A percentile compares a stretch with the other conserved stretches of the same genome.
Evolutionary conservation across 179 eudicot genomes (phyloP).

Genomic region (Gypsophila paniculata): DNA sequence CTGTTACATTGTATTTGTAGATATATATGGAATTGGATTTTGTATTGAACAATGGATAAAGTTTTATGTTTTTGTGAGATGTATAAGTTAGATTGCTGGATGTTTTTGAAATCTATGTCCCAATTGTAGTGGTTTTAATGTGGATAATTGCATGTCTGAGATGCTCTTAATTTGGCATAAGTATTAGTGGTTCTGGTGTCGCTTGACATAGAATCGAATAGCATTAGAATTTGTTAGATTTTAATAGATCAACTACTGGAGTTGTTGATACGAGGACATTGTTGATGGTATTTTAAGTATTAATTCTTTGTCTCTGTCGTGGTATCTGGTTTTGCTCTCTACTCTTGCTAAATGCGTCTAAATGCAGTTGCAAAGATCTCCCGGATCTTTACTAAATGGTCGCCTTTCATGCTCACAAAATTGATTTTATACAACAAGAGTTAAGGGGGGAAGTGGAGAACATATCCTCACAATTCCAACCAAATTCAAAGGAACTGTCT

Average conservation of each 20-base stretch:
- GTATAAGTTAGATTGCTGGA: neutral
- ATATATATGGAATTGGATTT: neutral
- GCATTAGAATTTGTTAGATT: no score
- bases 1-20: conserved; percentile 7
- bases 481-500: neutral
- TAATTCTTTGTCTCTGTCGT: no score
- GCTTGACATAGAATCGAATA: neutral
- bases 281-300: neutral
- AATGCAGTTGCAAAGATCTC: no score
- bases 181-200: neutral
- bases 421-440: no score
- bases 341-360: no score
- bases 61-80: neutral
- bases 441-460: neutral
- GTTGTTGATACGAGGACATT: neutral
- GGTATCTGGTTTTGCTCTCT: no score
- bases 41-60: neutral
- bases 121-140: neutral
- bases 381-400: no score
- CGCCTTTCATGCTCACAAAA: no score
- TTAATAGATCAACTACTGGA: no score
- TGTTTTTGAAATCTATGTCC: neutral
- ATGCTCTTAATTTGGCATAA: neutral
- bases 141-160: neutral
- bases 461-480: neutral